These are phyloP conservation scores for Nemania sp. DNA, from an alignment of 2,329 filamentous ascomycete species.

Conservation along the genomic window DNA sequence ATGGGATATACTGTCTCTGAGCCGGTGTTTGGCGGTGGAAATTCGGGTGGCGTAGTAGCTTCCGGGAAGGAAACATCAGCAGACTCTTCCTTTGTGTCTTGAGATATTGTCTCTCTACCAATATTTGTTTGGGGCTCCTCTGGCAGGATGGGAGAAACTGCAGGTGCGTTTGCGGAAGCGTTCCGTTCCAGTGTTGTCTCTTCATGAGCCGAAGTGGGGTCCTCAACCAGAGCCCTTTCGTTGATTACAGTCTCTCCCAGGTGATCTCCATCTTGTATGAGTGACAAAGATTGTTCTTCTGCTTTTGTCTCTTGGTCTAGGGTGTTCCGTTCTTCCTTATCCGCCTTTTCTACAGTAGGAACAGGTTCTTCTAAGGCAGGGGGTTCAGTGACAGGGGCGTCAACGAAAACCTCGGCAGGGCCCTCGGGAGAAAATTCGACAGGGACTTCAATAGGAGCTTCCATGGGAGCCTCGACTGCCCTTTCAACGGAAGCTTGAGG, in stretches of 20 bases:
- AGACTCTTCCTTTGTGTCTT: slow-evolving; percentile 18
- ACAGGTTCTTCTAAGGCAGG: not conserved
- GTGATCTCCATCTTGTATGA: not conserved
- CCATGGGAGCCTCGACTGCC: not conserved
- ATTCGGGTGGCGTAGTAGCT: not conserved
- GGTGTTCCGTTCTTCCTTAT: slow-evolving; percentile 33
- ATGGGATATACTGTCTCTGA: not conserved
- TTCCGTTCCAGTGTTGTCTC: slow-evolving; percentile 15
- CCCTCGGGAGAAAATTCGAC: not conserved
- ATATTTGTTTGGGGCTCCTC: slow-evolving; percentile 39
- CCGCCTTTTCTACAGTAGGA: slow-evolving; percentile 23
- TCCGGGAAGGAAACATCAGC: not conserved
- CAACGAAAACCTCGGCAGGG: not conserved
- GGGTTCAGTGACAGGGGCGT: not conserved
- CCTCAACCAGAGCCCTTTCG: not conserved
- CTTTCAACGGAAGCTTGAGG: not conserved
- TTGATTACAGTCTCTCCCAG: not conserved
- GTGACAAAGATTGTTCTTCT: slow-evolving; percentile 10
- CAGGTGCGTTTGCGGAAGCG: slow-evolving; percentile 9
- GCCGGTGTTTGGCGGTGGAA: not conserved
- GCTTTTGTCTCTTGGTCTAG: slow-evolving; percentile 20
- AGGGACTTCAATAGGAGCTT: not conserved
- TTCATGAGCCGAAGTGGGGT: not conserved
- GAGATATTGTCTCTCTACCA: slow-evolving; percentile 31
- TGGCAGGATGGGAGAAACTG: slow-evolving; percentile 27